phyloP scores from a whole-genome alignment of 1,284 basidiomycete genomes.

The Cystobasidium slooffiae region DNA sequence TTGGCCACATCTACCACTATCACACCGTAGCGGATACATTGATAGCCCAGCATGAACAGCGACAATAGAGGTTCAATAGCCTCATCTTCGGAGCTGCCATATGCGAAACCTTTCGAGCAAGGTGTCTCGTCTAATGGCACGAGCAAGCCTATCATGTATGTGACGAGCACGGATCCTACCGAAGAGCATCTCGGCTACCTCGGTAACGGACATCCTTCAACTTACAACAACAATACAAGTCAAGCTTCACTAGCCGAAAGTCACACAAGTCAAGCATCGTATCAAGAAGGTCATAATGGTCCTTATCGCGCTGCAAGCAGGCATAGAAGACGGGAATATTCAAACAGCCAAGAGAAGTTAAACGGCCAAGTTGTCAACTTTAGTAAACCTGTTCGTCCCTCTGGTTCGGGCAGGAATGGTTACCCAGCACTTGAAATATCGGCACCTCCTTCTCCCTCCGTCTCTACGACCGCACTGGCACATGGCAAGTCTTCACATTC shows the following conservation, averaged over 20 bases:
- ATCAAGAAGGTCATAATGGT: not conserved
- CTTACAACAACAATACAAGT: not conserved
- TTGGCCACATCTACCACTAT: too few species aligned
- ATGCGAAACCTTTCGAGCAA: conserved; percentile 3
- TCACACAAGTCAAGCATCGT: not conserved
- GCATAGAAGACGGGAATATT: not conserved
- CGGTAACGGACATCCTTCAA: not conserved
- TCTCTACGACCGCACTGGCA: not conserved
- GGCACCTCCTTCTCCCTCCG: not conserved
- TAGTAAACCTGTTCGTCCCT: conserved; percentile 11
- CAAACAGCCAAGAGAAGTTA: not conserved
- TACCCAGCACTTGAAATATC: not conserved
- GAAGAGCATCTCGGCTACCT: not conserved
- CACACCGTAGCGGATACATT: too few species aligned
- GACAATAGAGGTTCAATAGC: not conserved
- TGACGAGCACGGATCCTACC: not conserved
- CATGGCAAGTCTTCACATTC: not conserved
- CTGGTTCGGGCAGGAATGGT: not conserved
- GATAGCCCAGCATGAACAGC: too few species aligned
- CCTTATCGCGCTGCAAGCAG: not conserved
- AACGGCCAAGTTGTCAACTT: conserved; percentile 6
- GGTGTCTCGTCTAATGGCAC: not conserved
- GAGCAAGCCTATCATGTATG: not conserved
- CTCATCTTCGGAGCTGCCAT: not conserved
- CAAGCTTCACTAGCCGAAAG: not conserved